These are phyloP conservation scores for Fusarium verticillioides DNA, from an alignment of 2,329 filamentous ascomycete genomes.

Conservation along the genomic window DNA sequence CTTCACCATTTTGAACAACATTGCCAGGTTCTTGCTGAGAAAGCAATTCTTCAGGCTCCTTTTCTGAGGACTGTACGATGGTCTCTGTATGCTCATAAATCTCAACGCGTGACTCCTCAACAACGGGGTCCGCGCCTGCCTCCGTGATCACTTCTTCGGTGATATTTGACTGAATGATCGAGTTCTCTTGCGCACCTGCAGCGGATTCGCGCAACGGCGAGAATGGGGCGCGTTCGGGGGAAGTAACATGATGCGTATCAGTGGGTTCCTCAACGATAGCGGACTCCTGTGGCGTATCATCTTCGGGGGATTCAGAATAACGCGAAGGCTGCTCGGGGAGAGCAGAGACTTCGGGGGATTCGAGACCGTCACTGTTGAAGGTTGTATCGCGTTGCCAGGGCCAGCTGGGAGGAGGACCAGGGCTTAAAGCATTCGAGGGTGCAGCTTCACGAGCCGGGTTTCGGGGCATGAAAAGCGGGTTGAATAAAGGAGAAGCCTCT, in stretches of 20 bases:
- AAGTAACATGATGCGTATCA: neutral
- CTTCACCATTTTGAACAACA: neutral
- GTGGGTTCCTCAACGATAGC: neutral
- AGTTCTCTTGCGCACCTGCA: neutral
- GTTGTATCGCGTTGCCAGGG: constrained; percentile 33
- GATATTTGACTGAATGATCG: neutral
- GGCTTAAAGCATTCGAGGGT: constrained; percentile 8
- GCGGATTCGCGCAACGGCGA: constrained; percentile 17
- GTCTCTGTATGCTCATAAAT: constrained; percentile 26
- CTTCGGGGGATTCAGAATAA: constrained; percentile 16
- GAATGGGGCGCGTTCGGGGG: neutral
- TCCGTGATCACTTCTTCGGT: neutral
- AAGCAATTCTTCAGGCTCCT: neutral
- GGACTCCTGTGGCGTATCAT: neutral
- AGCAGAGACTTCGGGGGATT: constrained; percentile 16
- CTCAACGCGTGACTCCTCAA: constrained; percentile 17
- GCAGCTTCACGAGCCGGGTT: constrained; percentile 14
- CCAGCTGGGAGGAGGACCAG: constrained; percentile 21
- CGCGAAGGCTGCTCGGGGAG: neutral
- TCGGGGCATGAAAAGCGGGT: constrained; percentile 24
- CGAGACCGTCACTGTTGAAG: constrained; percentile 4
- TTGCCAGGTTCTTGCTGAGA: neutral
- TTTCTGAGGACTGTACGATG: constrained; percentile 35
- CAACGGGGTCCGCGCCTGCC: neutral
- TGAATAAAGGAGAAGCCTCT: constrained; percentile 41